Conservation (phyloP, 2,329 filamentous ascomycete species). For the Pyrenophora graminea region DNA sequence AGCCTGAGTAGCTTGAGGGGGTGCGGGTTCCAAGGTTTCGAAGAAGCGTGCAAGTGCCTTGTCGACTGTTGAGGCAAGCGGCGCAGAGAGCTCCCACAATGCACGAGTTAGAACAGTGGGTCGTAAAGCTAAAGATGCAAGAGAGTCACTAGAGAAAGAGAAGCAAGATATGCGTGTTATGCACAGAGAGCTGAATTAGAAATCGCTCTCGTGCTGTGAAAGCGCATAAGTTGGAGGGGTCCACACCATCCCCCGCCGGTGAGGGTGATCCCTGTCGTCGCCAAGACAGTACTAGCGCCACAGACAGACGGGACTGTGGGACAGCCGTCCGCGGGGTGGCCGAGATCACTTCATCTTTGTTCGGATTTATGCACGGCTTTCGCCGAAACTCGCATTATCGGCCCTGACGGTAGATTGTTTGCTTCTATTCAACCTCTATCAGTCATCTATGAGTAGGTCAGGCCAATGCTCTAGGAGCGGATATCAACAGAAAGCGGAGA, state of each 20-base stretch:
- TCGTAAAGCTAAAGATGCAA: background rate
- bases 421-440: no score
- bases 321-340: no score
- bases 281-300: slow-evolving; percentile 1
- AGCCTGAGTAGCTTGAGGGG: slow-evolving; percentile 1
- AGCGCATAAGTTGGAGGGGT: slow-evolving; percentile 7
- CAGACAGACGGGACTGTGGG: no score
- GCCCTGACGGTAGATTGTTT: no score
- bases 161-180: background rate
- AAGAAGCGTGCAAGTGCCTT: background rate
- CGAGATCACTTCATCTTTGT: no score
- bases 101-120: slow-evolving; percentile 1
- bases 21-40: background rate
- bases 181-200: background rate
- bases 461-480: background rate
- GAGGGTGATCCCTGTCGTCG: slow-evolving; percentile 4
- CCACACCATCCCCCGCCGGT: slow-evolving; percentile 13
- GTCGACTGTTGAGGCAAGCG: slow-evolving; percentile 2
- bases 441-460: no score
- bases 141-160: no score
- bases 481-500: background rate
- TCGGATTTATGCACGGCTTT: no score
- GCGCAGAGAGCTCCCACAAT: slow-evolving; percentile 9
- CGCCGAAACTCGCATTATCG: no score
- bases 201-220: no score